Conservation (phyloP, 805 yeast species). For the Blastobotrys muscicola region DNA sequence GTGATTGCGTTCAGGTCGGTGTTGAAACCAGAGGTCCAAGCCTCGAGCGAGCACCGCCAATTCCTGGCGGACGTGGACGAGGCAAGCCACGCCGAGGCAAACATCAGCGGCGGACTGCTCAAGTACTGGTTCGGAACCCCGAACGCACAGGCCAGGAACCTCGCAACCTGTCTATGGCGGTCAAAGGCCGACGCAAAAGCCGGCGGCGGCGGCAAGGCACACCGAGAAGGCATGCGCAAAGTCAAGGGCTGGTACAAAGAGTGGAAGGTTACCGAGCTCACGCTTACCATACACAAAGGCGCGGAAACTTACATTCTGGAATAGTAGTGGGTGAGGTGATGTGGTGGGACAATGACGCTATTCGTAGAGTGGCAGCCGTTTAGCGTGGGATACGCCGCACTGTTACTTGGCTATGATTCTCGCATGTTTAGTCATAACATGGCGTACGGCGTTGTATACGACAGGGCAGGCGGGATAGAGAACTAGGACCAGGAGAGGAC, state of each 20-base stretch:
- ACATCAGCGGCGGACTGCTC: constrained; percentile 29
- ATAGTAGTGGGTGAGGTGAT: background rate
- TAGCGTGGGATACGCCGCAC: too few species aligned
- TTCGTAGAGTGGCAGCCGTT: too few species aligned
- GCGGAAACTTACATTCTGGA: constrained; percentile 7
- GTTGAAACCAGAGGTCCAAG: constrained; percentile 23
- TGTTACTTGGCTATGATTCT: too few species aligned
- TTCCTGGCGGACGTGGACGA: constrained; percentile 27
- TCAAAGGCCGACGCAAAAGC: constrained; percentile 23
- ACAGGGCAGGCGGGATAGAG: too few species aligned
- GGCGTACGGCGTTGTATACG: too few species aligned
- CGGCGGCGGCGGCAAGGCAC: constrained; percentile 31
- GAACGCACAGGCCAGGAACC: constrained; percentile 27
- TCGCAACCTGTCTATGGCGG: constrained; percentile 36
- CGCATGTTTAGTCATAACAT: too few species aligned
- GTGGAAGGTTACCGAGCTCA: constrained; percentile 32
- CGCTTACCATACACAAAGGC: constrained; percentile 12
- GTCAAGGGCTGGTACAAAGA: constrained; percentile 29
- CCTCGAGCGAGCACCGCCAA: constrained; percentile 22
- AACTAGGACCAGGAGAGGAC: too few species aligned
- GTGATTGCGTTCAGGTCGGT: constrained; percentile 31
- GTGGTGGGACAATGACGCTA: too few species aligned
- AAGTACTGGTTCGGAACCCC: constrained; percentile 36
- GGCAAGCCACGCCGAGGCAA: constrained; percentile 31
- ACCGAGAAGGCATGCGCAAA: constrained; percentile 26